Evolutionary conservation across 2,329 filamentous ascomycete species (phyloP).

Genomic region (Acephala macrosclerotiorum): DNA sequence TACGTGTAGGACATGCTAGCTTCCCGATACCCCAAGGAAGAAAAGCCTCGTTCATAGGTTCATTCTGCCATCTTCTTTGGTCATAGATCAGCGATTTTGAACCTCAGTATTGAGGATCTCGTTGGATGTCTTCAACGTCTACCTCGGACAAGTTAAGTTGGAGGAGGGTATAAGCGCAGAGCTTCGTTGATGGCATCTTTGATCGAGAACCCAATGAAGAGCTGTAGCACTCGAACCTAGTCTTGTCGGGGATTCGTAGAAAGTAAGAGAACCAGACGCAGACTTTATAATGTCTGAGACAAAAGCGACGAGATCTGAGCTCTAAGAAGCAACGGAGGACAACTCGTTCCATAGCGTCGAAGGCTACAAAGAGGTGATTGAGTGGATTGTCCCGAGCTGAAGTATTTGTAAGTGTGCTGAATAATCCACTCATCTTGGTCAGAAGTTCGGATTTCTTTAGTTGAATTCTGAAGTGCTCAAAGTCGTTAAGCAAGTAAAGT

Average conservation of each 20-base stretch:
- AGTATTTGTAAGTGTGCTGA: background rate
- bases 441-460: background rate
- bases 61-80: background rate
- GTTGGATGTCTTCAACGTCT: background rate
- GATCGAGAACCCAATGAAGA: background rate
- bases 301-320: background rate
- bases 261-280: too few relatives aligned
- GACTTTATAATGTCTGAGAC: too few relatives aligned
- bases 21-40: background rate
- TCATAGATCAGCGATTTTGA: background rate
- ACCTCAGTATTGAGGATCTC: background rate
- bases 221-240: too few relatives aligned
- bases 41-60: background rate
- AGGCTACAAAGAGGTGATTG: background rate
- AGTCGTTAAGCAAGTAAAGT: background rate
- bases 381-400: background rate
- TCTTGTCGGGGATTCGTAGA: too few relatives aligned
- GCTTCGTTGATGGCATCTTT: background rate
- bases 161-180: background rate
- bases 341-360: background rate
- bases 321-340: background rate
- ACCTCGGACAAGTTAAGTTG: background rate
- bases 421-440: background rate
- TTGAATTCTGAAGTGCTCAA: background rate
- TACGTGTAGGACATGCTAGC: background rate